Evolutionary conservation across 1,139 yeast species (phyloP).

Genomic region (Taphrina confusa): DNA sequence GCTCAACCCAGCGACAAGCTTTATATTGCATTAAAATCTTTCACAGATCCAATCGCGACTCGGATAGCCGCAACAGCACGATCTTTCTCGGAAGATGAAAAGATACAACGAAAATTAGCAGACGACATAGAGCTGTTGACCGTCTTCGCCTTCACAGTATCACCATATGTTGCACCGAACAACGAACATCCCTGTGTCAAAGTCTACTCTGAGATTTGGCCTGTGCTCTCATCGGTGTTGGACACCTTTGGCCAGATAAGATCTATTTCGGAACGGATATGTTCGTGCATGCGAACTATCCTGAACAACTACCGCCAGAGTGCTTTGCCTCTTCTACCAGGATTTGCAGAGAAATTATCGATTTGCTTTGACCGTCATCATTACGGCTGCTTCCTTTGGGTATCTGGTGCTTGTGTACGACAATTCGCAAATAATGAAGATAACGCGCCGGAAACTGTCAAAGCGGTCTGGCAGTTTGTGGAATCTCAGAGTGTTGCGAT

Average conservation of each 20-base stretch:
- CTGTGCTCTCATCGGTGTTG: constrained; percentile 56
- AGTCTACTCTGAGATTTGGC: constrained; percentile 63
- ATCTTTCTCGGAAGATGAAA: constrained; percentile 46
- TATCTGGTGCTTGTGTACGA: constrained; percentile 76
- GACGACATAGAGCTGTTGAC: constrained; percentile 75
- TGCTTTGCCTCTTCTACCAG: constrained; percentile 62
- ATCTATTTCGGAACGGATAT: constrained; percentile 69
- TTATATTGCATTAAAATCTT: constrained; percentile 55
- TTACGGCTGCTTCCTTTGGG: constrained; percentile 87
- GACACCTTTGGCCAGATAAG: constrained; percentile 56
- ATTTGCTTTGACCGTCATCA: constrained; percentile 68
- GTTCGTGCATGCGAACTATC: constrained; percentile 66
- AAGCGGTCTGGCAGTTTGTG: constrained; percentile 57
- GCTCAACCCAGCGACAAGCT: constrained; percentile 56
- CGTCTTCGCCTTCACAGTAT: constrained; percentile 65
- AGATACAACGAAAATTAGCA: constrained; percentile 57
- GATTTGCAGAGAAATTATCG: constrained; percentile 63
- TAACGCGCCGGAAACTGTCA: constrained; percentile 48
- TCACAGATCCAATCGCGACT: constrained; percentile 58
- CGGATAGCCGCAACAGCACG: constrained; percentile 38
- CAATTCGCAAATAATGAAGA: constrained; percentile 62
- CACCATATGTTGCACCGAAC: constrained; percentile 42
- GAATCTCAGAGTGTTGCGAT: constrained; percentile 53
- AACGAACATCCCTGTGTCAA: constrained; percentile 55
- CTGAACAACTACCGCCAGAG: constrained; percentile 70